Conservation (phyloP, 495 filamentous ascomycete species). For the Aspergillus bridgeri region DNA sequence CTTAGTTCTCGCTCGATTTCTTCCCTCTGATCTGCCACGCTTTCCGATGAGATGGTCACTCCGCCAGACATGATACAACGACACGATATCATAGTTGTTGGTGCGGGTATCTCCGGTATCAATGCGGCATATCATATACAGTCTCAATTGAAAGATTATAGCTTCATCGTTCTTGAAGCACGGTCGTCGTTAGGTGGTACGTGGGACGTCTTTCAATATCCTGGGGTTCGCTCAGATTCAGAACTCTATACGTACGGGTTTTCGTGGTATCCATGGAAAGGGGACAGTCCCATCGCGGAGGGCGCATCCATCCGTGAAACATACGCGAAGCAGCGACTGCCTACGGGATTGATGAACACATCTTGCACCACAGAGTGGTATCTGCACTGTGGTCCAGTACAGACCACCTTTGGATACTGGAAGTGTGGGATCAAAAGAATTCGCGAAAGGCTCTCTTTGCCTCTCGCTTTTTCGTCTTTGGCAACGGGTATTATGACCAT, state of each 20-base stretch:
- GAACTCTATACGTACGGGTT: conserved; percentile 58
- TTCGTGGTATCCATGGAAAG: conserved; percentile 57
- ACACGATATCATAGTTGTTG: too few species aligned
- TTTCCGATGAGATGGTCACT: too few species aligned
- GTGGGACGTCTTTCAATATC: conserved; percentile 61
- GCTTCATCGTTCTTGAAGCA: conserved; percentile 54
- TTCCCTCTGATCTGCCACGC: too few species aligned
- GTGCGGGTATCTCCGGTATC: conserved; percentile 12
- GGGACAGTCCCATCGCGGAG: conserved; percentile 48
- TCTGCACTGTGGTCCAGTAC: not conserved
- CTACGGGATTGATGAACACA: conserved; percentile 53
- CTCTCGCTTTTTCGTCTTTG: conserved; percentile 9
- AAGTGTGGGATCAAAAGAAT: not conserved
- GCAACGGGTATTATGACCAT: conserved; percentile 40
- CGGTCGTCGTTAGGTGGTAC: conserved; percentile 56
- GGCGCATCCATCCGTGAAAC: conserved; percentile 53
- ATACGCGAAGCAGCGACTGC: conserved; percentile 48
- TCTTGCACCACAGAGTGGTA: conserved; percentile 17
- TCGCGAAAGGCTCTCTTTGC: not conserved
- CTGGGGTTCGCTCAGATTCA: conserved; percentile 56
- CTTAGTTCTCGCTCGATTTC: too few species aligned
- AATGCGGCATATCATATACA: conserved; percentile 59
- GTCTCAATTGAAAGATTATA: conserved; percentile 43
- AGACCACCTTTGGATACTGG: not conserved
- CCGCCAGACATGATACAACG: too few species aligned